These are phyloP conservation scores for Chalciporus sphaerocephalus DNA, from an alignment of 768 basidiomycete genomes.

Conservation along the genomic window DNA sequence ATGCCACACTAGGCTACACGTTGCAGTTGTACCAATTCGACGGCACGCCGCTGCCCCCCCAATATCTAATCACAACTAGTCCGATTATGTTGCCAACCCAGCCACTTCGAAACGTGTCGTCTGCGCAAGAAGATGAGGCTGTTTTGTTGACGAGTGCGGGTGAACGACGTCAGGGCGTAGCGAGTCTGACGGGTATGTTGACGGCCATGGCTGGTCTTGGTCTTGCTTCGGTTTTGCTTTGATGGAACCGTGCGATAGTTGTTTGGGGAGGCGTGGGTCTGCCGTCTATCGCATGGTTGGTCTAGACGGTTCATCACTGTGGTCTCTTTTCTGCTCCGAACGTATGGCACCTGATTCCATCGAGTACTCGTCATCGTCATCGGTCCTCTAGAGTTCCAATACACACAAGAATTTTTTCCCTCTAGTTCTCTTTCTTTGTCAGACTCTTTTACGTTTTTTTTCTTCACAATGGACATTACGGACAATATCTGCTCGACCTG, in stretches of 20 bases:
- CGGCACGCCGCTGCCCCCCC: conserved; percentile 69
- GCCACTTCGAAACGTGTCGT: conserved; percentile 51
- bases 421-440: conserved; percentile 3
- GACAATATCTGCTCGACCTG: conserved; percentile 17
- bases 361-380: too few species aligned
- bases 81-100: conserved; percentile 87
- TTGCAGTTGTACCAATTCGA: conserved; percentile 78
- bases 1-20: conserved; percentile 55
- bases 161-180: conserved; percentile 20
- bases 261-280: background rate
- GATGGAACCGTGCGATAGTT: conserved; percentile 1
- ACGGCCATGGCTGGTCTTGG: conserved; percentile 19
- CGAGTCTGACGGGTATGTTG: conserved; percentile 9
- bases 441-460: background rate
- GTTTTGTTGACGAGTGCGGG: conserved; percentile 22
- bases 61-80: conserved; percentile 59
- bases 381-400: background rate
- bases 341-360: background rate
- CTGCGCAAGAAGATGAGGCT: conserved; percentile 11
- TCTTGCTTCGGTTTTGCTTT: conserved; percentile 23
- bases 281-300: too few species aligned
- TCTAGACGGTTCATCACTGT: background rate
- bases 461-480: conserved; percentile 23
- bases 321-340: background rate
- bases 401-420: background rate